Base-by-base conservation (phyloP, 2,329 filamentous ascomycete species). In the Aspergillus felis region DNA sequence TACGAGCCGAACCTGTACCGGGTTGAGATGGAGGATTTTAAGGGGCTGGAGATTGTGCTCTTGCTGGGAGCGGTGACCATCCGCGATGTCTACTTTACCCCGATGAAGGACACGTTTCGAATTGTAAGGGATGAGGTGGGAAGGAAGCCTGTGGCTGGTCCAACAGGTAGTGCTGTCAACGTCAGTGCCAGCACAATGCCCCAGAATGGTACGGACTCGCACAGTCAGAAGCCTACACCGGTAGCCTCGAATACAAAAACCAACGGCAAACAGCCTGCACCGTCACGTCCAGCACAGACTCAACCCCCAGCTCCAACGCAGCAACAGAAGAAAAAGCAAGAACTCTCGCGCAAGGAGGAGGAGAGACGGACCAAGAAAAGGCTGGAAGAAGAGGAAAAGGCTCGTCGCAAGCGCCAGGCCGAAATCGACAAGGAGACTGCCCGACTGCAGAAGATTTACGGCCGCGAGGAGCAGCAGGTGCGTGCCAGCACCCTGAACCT, bases 1-100 rank as follows among this genome's bases (percentile, higher is more conserved):
- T 97, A 97, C 78, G 90, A 99, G 74, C 90, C 93, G 4, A 97
- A 97, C 70, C 81, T 97, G 69, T 87, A 89, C 60, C 83, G 94
- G 6, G 88, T 97, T 10, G 92, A 97, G 47, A 86, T 97, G 60
- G 92, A 99, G 73, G 94, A 99, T 74, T 86, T 89, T 57, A 97
- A 97, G 73, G 94, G 94, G 0, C 79, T 97, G 3, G 94, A 99
- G 71, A 84, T 97, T 1, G 87, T 92, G 1, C 75, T 97, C 24
- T 68, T 87, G 28, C 76, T 88, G 0, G 78, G 82, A 17, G 84
- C 83, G 0, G 78, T 84, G 1, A 82, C 84, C 12, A 86, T 88
- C 57, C 78, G 83, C 25, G 85, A 87, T 64, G 74, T 87, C 4
- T 87, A 81, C 71, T 86, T 86, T 65, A 76, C 82, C 57, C 83